Base-by-base conservation (phyloP, 371 early-diverging fungal genomes). In the Fennellomyces sp. region DNA sequence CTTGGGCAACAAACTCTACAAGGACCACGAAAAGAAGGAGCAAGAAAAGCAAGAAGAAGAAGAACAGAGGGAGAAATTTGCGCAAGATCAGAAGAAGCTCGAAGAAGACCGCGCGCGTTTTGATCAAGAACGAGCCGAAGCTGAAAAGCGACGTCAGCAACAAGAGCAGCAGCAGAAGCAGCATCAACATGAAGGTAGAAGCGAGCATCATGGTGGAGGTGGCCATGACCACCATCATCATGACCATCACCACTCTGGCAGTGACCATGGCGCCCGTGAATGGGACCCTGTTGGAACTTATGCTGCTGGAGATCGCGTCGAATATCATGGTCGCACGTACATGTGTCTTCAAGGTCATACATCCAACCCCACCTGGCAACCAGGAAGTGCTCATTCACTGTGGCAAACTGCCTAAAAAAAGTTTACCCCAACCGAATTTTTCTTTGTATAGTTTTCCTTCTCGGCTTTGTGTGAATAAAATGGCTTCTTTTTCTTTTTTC, bases 331-430 rank as follows among this genome's bases (percentile, higher is more conserved):
- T 8, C 73, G 73, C 49, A 58, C 60, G 26, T 83, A 76, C 42
- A 42, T 83, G 42, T 82, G 83, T 56, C 76, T 85, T 28, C 83
- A 83, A 68, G 74, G 72, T 5, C 83, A 83, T 48, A 69, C 70
- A 27, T 79, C 81, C 53, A 82, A 85, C 68, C 83, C 83, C 31
- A 83, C 82, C 30, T 85, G 85, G 83, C 54, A 63, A 57, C 85
- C 85, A 19, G 72, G 63, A 38, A 66, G 55, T 47, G 83, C 85
- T 33, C 76, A 74, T 58, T 82, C 83, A 45, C 80, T 85, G 68
- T 83, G 85, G 85, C 70, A 77, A 62, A 52, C 67, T 30, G 76
- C 67, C 26, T 84, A 80, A 76, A 42, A 25, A 17, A n/a, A 17
- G n/a, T n/a, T 58, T 27, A 12, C 29, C 57, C 53, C n/a, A 38